Evolutionary conservation across 352 stramenopile genomes (phyloP).

Genomic region (Pythium coloratum): DNA sequence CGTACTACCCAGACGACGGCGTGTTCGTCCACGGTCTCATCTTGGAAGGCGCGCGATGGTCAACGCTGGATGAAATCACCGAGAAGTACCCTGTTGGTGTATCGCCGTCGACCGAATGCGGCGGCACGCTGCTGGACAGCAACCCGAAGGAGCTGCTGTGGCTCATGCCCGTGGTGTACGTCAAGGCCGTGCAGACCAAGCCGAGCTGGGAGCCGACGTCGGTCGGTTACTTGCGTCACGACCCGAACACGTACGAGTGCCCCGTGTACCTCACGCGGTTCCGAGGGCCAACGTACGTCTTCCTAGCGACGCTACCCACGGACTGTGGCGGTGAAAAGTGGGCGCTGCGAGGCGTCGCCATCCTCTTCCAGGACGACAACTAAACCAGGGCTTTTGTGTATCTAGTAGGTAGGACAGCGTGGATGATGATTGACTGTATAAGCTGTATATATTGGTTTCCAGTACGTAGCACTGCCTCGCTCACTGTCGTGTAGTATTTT

Average conservation of each 20-base stretch:
- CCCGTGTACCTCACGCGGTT: conserved; percentile 98
- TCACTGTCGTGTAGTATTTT: not conserved
- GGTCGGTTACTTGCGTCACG: conserved; percentile 94
- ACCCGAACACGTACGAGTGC: conserved; percentile 93
- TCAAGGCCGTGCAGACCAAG: conserved; percentile 95
- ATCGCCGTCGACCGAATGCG: conserved; percentile 82
- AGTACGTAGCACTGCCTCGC: not conserved
- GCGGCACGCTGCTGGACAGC: conserved; percentile 91
- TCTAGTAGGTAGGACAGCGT: not conserved
- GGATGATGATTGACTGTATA: not conserved
- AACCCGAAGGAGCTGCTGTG: conserved; percentile 96
- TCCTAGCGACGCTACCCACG: conserved; percentile 94
- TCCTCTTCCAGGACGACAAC: conserved; percentile 96
- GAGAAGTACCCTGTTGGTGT: conserved; percentile 87
- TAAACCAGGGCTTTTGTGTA: conserved; percentile 33
- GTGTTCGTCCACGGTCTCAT: conserved; percentile 96
- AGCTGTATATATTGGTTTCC: conserved; percentile 6
- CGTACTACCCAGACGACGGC: conserved; percentile 87
- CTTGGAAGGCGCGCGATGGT: conserved; percentile 95
- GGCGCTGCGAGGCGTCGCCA: conserved; percentile 92
- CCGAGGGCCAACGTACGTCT: conserved; percentile 95
- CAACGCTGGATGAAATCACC: conserved; percentile 84
- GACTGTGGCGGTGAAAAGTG: conserved; percentile 92
- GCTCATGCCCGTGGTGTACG: conserved; percentile 92
- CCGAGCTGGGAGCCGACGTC: conserved; percentile 93